Conservation (phyloP, 164 flowering plant genomes). For the Malania oleifera region DNA sequence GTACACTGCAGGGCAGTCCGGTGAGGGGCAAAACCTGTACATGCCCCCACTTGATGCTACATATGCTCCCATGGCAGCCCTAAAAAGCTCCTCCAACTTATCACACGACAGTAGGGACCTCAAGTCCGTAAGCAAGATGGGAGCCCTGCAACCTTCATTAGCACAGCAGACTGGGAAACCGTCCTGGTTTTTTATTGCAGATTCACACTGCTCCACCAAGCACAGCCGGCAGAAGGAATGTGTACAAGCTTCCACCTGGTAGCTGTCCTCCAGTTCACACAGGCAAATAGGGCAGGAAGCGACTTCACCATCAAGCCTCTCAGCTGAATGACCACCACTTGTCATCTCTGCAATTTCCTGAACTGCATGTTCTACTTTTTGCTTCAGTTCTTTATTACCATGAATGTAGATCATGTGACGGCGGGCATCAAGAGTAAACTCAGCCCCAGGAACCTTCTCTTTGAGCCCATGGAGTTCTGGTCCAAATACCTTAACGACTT, state of each 20-base stretch:
- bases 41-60: conserved; percentile 62
- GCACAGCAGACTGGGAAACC: conserved; percentile 71
- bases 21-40: conserved; percentile 83
- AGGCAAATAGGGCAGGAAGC: conserved; percentile 73
- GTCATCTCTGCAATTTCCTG: conserved; percentile 35
- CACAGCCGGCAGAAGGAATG: conserved; percentile 71
- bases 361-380: conserved; percentile 52
- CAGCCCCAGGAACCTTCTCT: conserved; percentile 59
- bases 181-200: conserved; percentile 60
- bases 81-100: conserved; percentile 77
- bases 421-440: conserved; percentile 49
- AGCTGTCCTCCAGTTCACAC: conserved; percentile 73
- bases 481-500: conserved; percentile 68
- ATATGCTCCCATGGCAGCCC: conserved; percentile 68
- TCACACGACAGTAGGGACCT: conserved; percentile 47
- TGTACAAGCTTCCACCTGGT: conserved; percentile 61
- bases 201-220: conserved; percentile 78
- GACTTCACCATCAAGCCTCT: conserved; percentile 23
- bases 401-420: conserved; percentile 50
- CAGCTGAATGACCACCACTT: conserved; percentile 9
- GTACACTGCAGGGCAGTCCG: conserved; percentile 89
- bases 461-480: conserved; percentile 79
- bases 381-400: conserved; percentile 64
- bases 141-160: conserved; percentile 46
- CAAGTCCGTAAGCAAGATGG: conserved; percentile 52